Base-by-base conservation (phyloP, 2,329 filamentous ascomycete genomes). In the Aspergillus neotritici region DNA sequence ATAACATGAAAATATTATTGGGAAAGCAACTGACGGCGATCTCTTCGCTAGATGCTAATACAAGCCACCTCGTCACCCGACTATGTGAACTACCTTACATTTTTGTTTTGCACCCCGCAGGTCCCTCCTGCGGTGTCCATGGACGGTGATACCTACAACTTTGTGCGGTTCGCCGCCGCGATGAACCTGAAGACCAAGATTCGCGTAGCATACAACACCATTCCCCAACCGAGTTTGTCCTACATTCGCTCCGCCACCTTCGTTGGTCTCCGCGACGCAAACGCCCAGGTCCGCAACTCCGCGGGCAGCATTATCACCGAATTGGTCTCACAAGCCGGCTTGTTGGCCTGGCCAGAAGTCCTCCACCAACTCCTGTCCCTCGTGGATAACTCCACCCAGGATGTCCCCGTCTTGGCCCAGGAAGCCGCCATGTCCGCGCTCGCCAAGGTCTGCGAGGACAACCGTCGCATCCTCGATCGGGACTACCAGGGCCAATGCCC, bases 151-250 rank as follows among this genome's bases (percentile, higher is more conserved):
- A 86, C 62, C 83, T 88, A 71, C 79, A 60, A 85, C 64, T 72
- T 87, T 39, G 84, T 94, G 48, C 84, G 93, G 51, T 86, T 87
- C 48, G 86, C 91, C 9, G 90, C 91, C 17, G 90, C 87, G 43
- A 83, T 97, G 60, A 93, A 96, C 80, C 77, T 98, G 53, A 98
- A 97, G 73, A 97, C 96, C 69, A 89, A 94, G 62, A 79, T 97
- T 64, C 84, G 80, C 61, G 70, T 79, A 37, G 76, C 81, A 33
- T 91, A 86, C 73, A 86, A 85, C 63, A 74, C 79, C 44, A 87
- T 96, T 49, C 77, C 87, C 41, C 82, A 86, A 39, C 65, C 75
- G 32, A 91, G 84, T 62, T 73, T 94, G 54, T 70, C 75, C 25
- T 84, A 94, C 60, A 81, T 97, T 64, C 88, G 87, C 65, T 79